Base-by-base conservation (phyloP, 495 filamentous ascomycete genomes). In the Neurospora sp. region DNA sequence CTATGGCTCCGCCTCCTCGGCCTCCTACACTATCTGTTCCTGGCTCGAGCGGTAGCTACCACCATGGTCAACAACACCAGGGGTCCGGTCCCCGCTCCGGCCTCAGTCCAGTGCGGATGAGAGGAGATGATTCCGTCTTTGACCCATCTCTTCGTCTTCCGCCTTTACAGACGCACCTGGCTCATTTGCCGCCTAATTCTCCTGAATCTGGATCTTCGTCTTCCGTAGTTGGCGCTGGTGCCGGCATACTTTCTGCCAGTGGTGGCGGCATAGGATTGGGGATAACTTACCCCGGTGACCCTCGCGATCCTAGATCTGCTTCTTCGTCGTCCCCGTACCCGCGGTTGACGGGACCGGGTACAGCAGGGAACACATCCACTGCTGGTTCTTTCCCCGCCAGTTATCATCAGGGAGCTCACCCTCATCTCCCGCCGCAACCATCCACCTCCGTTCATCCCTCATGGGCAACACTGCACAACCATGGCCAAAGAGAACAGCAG, bases 121-220 rank as follows among this genome's bases (percentile, higher is more conserved):
- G 27, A 2, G 27, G 27, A 9, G 53, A 66, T 66, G 53, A 66
- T 18, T 66, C 68, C 22, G 78, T 74, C 3, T 83, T 85, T 22
- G 84, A 84, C 71, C 81, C 85, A 69, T 82, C 81, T 37, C 81
- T 85, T 14, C 81, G 84, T 66, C 83, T 93, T 1, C 88, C 91
- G 5, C 91, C 91, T 1, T 75, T 92, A 20, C 87, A 90, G 74
- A 87, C 86, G 11, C 78, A 80, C 46, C 85, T 88, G 74, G 85
- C 85, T 18, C 78, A 79, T 70, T 70, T 79, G 8, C 69, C 82
- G 2, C 75, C 71, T 16, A 35, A 18, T 12, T 75, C 79, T 35
- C 77, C 80, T 0, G 71, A 42, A 6, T 77, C 73, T 0, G 73
- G 44, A 14, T 38, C 68, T 40, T 39, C 68, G 31, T 35, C 69